A percentile compares a stretch with the other conserved stretches of the same genome.
These are phyloP conservation scores for Westerdykella aurantiaca DNA, from an alignment of 2,329 filamentous ascomycete species.

Conservation along the genomic window DNA sequence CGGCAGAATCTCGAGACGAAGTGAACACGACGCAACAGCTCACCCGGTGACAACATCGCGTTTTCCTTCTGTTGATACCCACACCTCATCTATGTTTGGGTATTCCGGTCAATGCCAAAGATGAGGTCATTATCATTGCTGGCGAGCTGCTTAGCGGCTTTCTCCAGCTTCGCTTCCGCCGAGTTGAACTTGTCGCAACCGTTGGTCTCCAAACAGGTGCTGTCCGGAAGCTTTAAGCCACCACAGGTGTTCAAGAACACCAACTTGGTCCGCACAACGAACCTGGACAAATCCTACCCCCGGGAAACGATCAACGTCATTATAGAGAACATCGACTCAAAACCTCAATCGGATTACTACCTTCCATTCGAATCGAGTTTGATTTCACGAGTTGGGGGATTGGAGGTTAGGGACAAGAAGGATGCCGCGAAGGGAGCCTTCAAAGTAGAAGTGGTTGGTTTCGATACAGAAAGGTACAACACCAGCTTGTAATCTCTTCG, in stretches of 20 bases:
- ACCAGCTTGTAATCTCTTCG: constrained; percentile 1
- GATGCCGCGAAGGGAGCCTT: constrained; percentile 63
- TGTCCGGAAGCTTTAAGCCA: constrained; percentile 62
- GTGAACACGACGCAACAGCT: constrained; percentile 38
- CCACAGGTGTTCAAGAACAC: constrained; percentile 89
- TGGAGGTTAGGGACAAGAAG: constrained; percentile 93
- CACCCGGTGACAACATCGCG: constrained; percentile 10
- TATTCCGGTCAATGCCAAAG: constrained; percentile 24
- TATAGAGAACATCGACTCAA: constrained; percentile 76
- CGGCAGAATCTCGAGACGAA: constrained; percentile 18
- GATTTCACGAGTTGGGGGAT: constrained; percentile 70
- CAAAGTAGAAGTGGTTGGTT: constrained; percentile 59
- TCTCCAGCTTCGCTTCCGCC: constrained; percentile 55
- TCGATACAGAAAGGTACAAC: constrained; percentile 48
- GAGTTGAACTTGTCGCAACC: constrained; percentile 57
- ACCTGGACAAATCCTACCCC: constrained; percentile 86
- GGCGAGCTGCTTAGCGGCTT: constrained; percentile 46
- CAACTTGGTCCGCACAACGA: constrained; percentile 85
- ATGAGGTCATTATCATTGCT: constrained; percentile 38
- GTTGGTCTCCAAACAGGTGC: constrained; percentile 46
- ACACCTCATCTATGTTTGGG: constrained; percentile 29
- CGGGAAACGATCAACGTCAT: constrained; percentile 91
- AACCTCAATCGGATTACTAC: constrained; percentile 84
- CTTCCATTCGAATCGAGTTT: constrained; percentile 74
- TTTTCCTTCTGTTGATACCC: constrained; percentile 4